Evolutionary conservation across 2,329 filamentous ascomycete genomes (phyloP).

Genomic region (Verticillium zaregamsianum): DNA sequence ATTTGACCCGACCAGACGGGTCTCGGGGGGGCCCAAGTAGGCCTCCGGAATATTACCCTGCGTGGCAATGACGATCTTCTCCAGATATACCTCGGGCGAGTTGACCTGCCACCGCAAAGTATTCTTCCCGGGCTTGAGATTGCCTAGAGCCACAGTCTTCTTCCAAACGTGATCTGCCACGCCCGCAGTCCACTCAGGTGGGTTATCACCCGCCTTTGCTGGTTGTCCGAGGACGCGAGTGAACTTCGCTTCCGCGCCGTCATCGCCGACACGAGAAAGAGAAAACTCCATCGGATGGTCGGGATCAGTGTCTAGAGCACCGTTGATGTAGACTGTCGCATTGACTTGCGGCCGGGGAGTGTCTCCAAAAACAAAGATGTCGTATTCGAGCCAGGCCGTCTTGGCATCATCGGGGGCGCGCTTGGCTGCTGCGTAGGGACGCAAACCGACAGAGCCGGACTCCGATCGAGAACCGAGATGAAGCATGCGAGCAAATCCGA

Average conservation of each 20-base stretch:
- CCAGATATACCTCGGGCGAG: constrained; percentile 24
- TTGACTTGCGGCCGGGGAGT: constrained; percentile 8
- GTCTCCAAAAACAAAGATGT: constrained; percentile 20
- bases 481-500: constrained; percentile 2
- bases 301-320: constrained; percentile 42
- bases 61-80: constrained; percentile 24
- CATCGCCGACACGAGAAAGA: constrained; percentile 28
- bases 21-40: constrained; percentile 24
- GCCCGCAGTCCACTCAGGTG: constrained; percentile 39
- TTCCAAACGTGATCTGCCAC: constrained; percentile 44
- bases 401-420: background rate
- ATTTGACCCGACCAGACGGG: constrained; percentile 6
- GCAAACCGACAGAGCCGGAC: constrained; percentile 8
- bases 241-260: constrained; percentile 24
- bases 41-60: constrained; percentile 15
- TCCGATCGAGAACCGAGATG: constrained; percentile 9
- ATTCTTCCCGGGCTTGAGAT: constrained; percentile 15
- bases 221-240: constrained; percentile 29
- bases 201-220: constrained; percentile 34
- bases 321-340: constrained; percentile 22
- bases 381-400: constrained; percentile 18
- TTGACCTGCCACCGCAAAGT: constrained; percentile 21
- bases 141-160: constrained; percentile 21
- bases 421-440: constrained; percentile 5
- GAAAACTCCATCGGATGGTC: constrained; percentile 41